These are phyloP conservation scores for Pleurotus ostreatus DNA, from an alignment of 768 basidiomycete genomes.

Conservation along the genomic window DNA sequence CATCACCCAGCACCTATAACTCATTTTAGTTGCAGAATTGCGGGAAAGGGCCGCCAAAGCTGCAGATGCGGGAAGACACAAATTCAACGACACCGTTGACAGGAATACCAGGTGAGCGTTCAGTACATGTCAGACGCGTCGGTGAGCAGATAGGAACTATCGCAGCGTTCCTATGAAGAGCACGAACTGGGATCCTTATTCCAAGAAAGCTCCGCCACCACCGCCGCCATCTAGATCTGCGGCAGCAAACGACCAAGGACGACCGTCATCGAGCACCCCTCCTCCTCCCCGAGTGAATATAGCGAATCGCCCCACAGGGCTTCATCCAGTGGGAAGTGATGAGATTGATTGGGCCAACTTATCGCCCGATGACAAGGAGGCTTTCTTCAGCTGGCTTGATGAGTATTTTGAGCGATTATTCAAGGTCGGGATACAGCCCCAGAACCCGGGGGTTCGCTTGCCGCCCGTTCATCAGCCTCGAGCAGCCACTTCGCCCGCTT, in stretches of 20 bases:
- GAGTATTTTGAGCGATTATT: constrained; percentile 64
- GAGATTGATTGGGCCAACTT: constrained; percentile 71
- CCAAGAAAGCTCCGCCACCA: constrained; percentile 46
- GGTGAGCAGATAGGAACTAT: neutral
- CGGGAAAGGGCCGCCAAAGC: constrained; percentile 61
- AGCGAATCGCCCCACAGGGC: constrained; percentile 19
- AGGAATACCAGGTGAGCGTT: constrained; percentile 41
- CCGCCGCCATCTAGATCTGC: constrained; percentile 22
- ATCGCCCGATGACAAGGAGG: constrained; percentile 60
- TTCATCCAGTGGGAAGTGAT: constrained; percentile 12
- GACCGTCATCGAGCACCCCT: constrained; percentile 19
- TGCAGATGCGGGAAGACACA: constrained; percentile 52
- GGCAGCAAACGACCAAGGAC: constrained; percentile 11
- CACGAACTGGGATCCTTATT: constrained; percentile 63
- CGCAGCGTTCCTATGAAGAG: constrained; percentile 53
- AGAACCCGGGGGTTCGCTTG: neutral
- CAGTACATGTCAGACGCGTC: no score
- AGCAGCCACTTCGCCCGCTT: neutral
- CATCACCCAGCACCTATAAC: neutral
- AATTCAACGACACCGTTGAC: constrained; percentile 52
- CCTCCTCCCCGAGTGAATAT: constrained; percentile 28
- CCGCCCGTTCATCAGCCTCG: neutral
- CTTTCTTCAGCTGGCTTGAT: constrained; percentile 77
- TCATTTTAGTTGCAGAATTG: constrained; percentile 46
- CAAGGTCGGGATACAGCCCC: constrained; percentile 21